Percentiles rank a stretch among this genome's conserved stretches.
Evolutionary conservation across 139 green algal genomes (phyloP).

Genomic region (Astrephomene gubernaculifera): DNA sequence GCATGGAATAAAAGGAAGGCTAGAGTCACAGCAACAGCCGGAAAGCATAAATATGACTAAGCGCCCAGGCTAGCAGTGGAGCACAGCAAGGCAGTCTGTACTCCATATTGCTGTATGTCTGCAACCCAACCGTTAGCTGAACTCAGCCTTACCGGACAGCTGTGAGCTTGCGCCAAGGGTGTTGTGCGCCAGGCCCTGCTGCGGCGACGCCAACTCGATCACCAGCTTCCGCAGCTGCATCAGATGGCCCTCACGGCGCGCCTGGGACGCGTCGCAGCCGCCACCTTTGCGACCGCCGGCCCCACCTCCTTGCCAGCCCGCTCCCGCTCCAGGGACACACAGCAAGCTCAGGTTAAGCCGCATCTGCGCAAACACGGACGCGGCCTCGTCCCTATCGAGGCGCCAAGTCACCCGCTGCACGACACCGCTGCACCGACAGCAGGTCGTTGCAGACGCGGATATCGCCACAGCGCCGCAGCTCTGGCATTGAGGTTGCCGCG

Average conservation of each 20-base stretch:
- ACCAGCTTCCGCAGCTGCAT: slow-evolving; percentile 68
- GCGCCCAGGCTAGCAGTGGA: too few species aligned
- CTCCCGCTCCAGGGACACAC: background rate
- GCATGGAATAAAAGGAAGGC: too few species aligned
- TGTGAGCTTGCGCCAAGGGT: background rate
- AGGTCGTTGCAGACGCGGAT: background rate
- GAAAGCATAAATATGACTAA: too few species aligned
- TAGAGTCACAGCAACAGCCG: too few species aligned
- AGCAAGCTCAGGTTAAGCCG: slow-evolving; percentile 71
- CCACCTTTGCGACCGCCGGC: background rate
- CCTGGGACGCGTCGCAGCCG: background rate
- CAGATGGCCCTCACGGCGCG: background rate
- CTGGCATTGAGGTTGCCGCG: background rate
- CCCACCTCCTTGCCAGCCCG: background rate
- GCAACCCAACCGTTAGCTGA: too few species aligned
- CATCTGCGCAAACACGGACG: slow-evolving; percentile 65
- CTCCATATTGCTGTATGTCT: too few species aligned
- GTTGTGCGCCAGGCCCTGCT: background rate
- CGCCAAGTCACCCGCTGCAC: slow-evolving; percentile 66
- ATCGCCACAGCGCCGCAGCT: background rate
- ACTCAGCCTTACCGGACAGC: slow-evolving; percentile 18
- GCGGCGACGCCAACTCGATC: slow-evolving; percentile 66
- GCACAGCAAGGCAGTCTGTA: too few species aligned
- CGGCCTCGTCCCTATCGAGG: slow-evolving; percentile 80
- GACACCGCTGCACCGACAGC: background rate